phyloP scores from a whole-genome alignment of 306 rosid species.

The Cucumis cinereus region DNA sequence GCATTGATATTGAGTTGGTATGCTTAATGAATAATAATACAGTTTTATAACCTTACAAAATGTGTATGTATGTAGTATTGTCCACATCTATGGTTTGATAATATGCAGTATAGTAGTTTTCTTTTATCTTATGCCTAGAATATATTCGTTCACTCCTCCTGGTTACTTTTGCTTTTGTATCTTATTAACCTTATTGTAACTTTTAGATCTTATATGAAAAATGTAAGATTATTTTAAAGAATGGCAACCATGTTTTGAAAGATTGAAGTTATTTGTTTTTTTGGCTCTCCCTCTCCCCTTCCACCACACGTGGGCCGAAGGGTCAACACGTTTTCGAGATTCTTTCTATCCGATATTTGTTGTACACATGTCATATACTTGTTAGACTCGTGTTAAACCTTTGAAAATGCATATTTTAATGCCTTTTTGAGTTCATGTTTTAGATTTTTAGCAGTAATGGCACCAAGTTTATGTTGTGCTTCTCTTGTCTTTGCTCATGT shows the following conservation, averaged over 20 bases:
- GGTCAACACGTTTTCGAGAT: background rate
- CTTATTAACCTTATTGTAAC: background rate
- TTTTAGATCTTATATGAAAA: background rate
- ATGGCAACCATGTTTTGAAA: background rate
- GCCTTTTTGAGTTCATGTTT: background rate
- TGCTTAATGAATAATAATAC: background rate
- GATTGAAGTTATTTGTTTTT: background rate
- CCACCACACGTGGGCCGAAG: no score
- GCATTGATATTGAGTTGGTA: background rate
- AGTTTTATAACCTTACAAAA: background rate
- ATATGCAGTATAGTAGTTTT: background rate
- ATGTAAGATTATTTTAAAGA: background rate
- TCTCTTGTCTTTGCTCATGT: background rate
- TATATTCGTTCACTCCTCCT: background rate
- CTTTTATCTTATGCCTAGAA: background rate
- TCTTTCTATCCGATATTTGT: background rate
- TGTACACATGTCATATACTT: background rate
- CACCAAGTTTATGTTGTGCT: background rate
- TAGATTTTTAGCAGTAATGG: background rate
- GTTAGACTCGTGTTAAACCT: background rate
- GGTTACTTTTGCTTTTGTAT: background rate
- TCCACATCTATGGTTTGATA: background rate
- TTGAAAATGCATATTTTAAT: background rate
- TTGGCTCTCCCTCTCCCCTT: background rate
- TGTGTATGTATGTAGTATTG: background rate